Percentiles rank a stretch among this genome's conserved stretches.
Conservation (phyloP, 1,139 yeast species). For the Pichia inconspicua region DNA sequence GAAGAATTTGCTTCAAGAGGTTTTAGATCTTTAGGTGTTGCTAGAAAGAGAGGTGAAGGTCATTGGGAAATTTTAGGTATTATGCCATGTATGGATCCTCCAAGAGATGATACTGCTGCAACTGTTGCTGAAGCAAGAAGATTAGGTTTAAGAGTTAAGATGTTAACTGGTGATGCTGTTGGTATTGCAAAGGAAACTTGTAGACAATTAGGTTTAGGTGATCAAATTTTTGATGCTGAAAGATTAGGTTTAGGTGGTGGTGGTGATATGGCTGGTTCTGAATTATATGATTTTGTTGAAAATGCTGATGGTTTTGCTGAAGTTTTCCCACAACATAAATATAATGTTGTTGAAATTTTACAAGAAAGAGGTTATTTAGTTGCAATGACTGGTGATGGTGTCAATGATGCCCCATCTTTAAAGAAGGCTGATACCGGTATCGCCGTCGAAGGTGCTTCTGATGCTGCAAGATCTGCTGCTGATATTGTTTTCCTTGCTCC, state of each 20-base stretch:
- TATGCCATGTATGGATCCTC: conserved; percentile 99
- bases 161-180: conserved; percentile 98
- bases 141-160: conserved; percentile 92
- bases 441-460: conserved; percentile 96
- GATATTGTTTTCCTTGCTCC: conserved; percentile 95
- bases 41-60: conserved; percentile 98
- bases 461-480: conserved; percentile 94
- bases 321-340: conserved; percentile 95
- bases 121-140: conserved; percentile 90
- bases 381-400: conserved; percentile 99
- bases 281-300: conserved; percentile 91
- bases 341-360: conserved; percentile 83
- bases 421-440: conserved; percentile 97
- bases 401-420: conserved; percentile 92
- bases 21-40: conserved; percentile 98
- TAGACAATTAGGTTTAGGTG: conserved; percentile 95
- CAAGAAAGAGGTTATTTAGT: conserved; percentile 91
- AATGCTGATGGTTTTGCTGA: conserved; percentile 97
- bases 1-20: conserved; percentile 98
- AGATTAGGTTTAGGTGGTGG: conserved; percentile 89
- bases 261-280: conserved; percentile 95
- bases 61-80: conserved; percentile 98
- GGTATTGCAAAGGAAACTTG: conserved; percentile 98
- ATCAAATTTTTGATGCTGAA: conserved; percentile 95
- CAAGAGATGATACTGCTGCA: conserved; percentile 96